Conservation (phyloP, 2,329 filamentous ascomycete genomes). For the Cercospora brassicicola region DNA sequence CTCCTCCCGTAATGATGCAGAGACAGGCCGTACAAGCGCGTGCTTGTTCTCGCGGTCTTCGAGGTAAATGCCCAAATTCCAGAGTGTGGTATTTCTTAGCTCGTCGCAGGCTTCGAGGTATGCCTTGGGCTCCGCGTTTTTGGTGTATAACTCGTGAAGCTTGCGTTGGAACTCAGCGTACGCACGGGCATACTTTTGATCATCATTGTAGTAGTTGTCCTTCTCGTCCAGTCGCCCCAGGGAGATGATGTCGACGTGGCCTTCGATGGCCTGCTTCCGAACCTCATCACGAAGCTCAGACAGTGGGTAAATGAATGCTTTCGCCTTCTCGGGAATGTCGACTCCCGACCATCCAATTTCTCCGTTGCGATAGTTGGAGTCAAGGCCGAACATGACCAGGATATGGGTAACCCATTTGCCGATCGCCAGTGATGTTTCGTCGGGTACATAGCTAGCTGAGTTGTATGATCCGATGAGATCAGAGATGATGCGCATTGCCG, state of each 20-base stretch:
- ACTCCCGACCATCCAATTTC: slow-evolving; percentile 65
- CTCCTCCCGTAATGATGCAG: slow-evolving; percentile 52
- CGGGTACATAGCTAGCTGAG: slow-evolving; percentile 50
- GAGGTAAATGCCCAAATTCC: slow-evolving; percentile 80
- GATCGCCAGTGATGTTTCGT: slow-evolving; percentile 53
- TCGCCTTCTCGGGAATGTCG: slow-evolving; percentile 60
- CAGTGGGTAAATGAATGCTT: slow-evolving; percentile 61
- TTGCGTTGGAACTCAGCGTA: slow-evolving; percentile 60
- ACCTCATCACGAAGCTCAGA: slow-evolving; percentile 59
- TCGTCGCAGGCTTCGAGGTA: slow-evolving; percentile 75
- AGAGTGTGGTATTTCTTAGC: slow-evolving; percentile 77
- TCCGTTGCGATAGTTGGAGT: slow-evolving; percentile 52
- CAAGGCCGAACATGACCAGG: slow-evolving; percentile 80
- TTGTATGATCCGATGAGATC: slow-evolving; percentile 79
- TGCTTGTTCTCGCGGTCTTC: slow-evolving; percentile 72
- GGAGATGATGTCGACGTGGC: slow-evolving; percentile 43
- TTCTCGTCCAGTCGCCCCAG: slow-evolving; percentile 32
- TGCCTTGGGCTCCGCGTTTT: slow-evolving; percentile 61
- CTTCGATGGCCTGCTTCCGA: slow-evolving; percentile 55
- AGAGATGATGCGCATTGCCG: slow-evolving; percentile 74
- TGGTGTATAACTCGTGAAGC: slow-evolving; percentile 55
- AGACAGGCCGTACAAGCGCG: slow-evolving; percentile 70
- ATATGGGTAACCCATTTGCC: slow-evolving; percentile 81
- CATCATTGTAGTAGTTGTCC: slow-evolving; percentile 28
- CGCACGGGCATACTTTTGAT: slow-evolving; percentile 51